Percentiles rank a stretch among this genome's conserved stretches.
These are phyloP conservation scores for Dicorynia guianensis DNA, from an alignment of 306 rosid genomes.

Conservation along the genomic window DNA sequence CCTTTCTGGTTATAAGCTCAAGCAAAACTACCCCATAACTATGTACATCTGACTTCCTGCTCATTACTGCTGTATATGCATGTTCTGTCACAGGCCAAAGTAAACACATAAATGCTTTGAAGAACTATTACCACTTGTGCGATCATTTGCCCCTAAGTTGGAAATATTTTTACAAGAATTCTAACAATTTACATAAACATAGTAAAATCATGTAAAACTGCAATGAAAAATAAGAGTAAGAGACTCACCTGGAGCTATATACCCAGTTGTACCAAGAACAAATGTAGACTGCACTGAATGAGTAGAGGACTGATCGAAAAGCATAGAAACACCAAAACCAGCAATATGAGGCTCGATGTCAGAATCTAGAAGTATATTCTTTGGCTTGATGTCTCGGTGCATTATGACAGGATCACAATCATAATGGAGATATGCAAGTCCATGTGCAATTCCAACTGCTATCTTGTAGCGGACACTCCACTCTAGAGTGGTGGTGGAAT, in stretches of 20 bases:
- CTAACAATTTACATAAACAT: background rate
- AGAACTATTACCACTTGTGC: too few species aligned
- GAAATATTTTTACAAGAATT: too few species aligned
- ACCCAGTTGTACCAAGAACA: slow-evolving; percentile 60
- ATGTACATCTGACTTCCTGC: slow-evolving; percentile 59
- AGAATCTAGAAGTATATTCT: slow-evolving; percentile 63
- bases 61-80: slow-evolving; percentile 41
- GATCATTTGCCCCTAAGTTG: too few species aligned
- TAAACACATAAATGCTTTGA: background rate
- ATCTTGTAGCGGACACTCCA: slow-evolving; percentile 64
- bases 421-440: slow-evolving; percentile 60
- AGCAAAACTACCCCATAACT: slow-evolving; percentile 68
- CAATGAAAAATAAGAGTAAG: background rate
- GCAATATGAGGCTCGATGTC: slow-evolving; percentile 64
- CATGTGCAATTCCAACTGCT: slow-evolving; percentile 64
- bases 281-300: slow-evolving; percentile 27
- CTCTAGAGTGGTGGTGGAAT: slow-evolving; percentile 44
- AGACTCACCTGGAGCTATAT: slow-evolving; percentile 65
- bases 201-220: background rate
- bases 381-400: slow-evolving; percentile 68
- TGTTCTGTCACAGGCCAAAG: slow-evolving; percentile 42
- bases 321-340: slow-evolving; percentile 69
- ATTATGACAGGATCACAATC: slow-evolving; percentile 62
- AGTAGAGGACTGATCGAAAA: slow-evolving; percentile 51
- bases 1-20: slow-evolving; percentile 62